Evolutionary conservation across 2,329 filamentous ascomycete species (phyloP).

Genomic region (Cladophialophora chaetospira): DNA sequence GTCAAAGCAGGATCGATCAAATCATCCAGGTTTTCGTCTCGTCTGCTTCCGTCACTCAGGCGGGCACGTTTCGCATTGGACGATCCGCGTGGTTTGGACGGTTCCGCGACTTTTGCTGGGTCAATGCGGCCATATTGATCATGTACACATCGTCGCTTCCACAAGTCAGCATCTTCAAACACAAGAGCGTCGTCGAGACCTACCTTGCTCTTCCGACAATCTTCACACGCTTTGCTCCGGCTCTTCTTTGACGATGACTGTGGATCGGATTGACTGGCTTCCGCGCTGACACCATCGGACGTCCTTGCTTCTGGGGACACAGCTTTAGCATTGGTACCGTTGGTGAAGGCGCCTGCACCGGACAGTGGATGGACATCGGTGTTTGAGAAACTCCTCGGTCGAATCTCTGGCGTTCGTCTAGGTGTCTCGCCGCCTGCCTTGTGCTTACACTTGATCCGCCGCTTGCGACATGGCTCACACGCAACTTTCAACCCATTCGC

Average conservation of each 20-base stretch:
- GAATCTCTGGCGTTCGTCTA: slow-evolving; percentile 38
- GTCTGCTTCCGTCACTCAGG: slow-evolving; percentile 46
- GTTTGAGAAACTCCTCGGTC: slow-evolving; percentile 28
- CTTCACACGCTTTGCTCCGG: slow-evolving; percentile 65
- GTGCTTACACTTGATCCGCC: slow-evolving; percentile 65
- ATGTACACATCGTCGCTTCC: slow-evolving; percentile 66
- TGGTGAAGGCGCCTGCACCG: slow-evolving; percentile 3
- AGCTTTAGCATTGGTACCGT: slow-evolving; percentile 10
- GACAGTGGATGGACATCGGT: slow-evolving; percentile 19
- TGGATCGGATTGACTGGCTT: slow-evolving; percentile 9
- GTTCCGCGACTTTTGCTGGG: slow-evolving; percentile 63
- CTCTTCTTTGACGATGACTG: slow-evolving; percentile 54
- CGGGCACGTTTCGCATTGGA: slow-evolving; percentile 55
- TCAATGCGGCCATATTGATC: slow-evolving; percentile 66
- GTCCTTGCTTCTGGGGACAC: slow-evolving; percentile 10
- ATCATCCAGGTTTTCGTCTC: slow-evolving; percentile 33
- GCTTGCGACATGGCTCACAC: slow-evolving; percentile 64
- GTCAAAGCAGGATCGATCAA: slow-evolving; percentile 31
- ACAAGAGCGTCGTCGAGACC: slow-evolving; percentile 33
- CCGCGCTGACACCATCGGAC: slow-evolving; percentile 5
- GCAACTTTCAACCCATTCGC: slow-evolving; percentile 44
- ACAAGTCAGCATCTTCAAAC: slow-evolving; percentile 30
- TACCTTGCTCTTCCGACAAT: slow-evolving; percentile 69
- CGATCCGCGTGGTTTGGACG: slow-evolving; percentile 60
- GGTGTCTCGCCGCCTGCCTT: slow-evolving; percentile 53